phyloP scores from a whole-genome alignment of 2,329 filamentous ascomycete genomes.

The Xylaria polymorpha region DNA sequence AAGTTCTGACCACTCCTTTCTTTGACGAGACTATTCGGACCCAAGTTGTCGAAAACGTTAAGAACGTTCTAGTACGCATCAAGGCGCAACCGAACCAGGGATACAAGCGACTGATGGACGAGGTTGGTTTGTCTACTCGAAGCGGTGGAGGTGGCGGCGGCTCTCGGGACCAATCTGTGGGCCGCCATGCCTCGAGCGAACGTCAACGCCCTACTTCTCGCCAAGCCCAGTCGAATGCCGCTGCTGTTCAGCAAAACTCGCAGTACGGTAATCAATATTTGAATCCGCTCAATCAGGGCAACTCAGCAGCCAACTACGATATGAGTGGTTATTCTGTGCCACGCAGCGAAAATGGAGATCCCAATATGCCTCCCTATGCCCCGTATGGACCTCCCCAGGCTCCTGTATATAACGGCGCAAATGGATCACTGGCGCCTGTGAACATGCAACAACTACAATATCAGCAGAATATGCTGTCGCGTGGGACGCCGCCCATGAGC shows the following conservation, averaged over 20 bases:
- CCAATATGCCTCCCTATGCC: slow-evolving; percentile 62
- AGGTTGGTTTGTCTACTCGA: slow-evolving; percentile 86
- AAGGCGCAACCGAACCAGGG: slow-evolving; percentile 95
- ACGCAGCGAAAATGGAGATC: slow-evolving; percentile 65
- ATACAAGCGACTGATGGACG: slow-evolving; percentile 98
- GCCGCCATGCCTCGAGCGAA: slow-evolving; percentile 59
- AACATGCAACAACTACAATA: slow-evolving; percentile 68
- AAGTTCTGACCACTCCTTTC: slow-evolving; percentile 96
- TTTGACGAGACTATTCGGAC: slow-evolving; percentile 90
- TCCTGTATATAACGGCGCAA: slow-evolving; percentile 62
- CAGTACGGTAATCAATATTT: slow-evolving; percentile 64
- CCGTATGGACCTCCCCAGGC: slow-evolving; percentile 63
- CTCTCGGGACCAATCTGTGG: slow-evolving; percentile 60
- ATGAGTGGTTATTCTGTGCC: slow-evolving; percentile 61
- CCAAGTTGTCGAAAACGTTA: slow-evolving; percentile 92
- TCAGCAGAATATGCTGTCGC: slow-evolving; percentile 68
- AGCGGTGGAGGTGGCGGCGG: slow-evolving; percentile 55
- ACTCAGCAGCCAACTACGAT: slow-evolving; percentile 60
- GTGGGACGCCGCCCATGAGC: slow-evolving; percentile 64
- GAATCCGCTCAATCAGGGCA: slow-evolving; percentile 59
- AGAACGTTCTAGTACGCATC: slow-evolving; percentile 86
- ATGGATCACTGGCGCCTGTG: slow-evolving; percentile 60
- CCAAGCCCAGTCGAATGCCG: slow-evolving; percentile 57
- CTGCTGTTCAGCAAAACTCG: slow-evolving; percentile 51
- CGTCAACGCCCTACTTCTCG: slow-evolving; percentile 68